Base-by-base conservation (phyloP, 306 rosid species). In the Prosopis cineraria region DNA sequence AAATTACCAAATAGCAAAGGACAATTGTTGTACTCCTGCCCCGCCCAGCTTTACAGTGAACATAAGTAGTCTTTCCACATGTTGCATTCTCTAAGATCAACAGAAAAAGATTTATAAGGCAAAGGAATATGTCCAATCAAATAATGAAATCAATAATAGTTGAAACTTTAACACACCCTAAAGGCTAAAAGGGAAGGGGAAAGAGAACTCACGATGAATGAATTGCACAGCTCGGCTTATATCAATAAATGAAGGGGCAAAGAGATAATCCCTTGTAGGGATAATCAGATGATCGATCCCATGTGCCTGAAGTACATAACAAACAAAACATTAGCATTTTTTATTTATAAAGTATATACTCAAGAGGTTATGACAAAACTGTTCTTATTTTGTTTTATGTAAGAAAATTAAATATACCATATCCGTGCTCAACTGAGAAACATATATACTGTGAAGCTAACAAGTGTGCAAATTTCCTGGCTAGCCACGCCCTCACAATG, bases 1-100 rank as follows among this genome's bases (percentile, higher is more conserved):
- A 68, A 53, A 58, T 83, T 91, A 95, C 98, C 98, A 95, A 85
- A 89, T 92, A 95, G 77, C 98, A 95, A 50, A 95, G 98, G 79
- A 95, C 97, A 71, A 95, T 86, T 70, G 98, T 95, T 14, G 98
- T 95, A 83, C 98, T 95, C 89, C 98, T 89, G 55, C 98, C 98
- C 10, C 98, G 86, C 64, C 98, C 98, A 63, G 98, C 98, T 89
- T 95, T 95, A 88, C 98, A 95, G 77, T 95, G 98, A 75, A 95
- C 98, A 79, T 95, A 95, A 39, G 98, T 93, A 25, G 93, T 91
- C 86, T 83, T 88, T 45, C 98, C 98, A 52, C 84, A 82, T 7
- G 78, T 70, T 55, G 89, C 89, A 70, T 95, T 91, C 70, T 72
- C 98, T 95, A 82, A 41, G 16, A 72, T 72, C 27, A 73, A 37